phyloP scores from a whole-genome alignment of 2,329 filamentous ascomycete genomes.

The Ophiostoma populinum region DNA sequence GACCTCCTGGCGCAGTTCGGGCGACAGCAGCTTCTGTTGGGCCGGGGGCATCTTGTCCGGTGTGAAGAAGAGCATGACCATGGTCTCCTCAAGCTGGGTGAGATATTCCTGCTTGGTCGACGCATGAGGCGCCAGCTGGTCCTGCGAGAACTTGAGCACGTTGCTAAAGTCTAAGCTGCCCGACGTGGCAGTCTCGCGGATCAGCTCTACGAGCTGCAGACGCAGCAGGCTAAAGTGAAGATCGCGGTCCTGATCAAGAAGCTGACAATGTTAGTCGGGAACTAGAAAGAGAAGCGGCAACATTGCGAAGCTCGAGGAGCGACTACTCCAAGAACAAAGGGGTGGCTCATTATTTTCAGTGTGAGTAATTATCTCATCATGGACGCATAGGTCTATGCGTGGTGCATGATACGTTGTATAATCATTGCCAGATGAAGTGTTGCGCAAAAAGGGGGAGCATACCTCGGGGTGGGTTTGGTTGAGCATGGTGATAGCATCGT shows the following conservation, averaged over 20 bases:
- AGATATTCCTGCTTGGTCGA: conserved; percentile 68
- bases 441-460: conserved; percentile 22
- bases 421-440: conserved; percentile 51
- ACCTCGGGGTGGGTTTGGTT: conserved; percentile 89
- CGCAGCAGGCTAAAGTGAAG: conserved; percentile 82
- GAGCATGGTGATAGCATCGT: conserved; percentile 67
- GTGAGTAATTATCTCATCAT: conserved; percentile 76
- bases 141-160: conserved; percentile 73
- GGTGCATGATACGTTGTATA: conserved; percentile 98
- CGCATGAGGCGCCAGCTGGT: conserved; percentile 73
- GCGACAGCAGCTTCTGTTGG: conserved; percentile 60
- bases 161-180: conserved; percentile 57
- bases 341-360: conserved; percentile 46
- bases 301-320: neutral
- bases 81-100: conserved; percentile 76
- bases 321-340: conserved; percentile 1
- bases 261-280: conserved; percentile 36
- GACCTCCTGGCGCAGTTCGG: conserved; percentile 64
- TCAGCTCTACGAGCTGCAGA: conserved; percentile 85
- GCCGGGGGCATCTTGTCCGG: conserved; percentile 62
- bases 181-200: conserved; percentile 58
- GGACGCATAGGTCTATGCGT: conserved; percentile 82
- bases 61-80: conserved; percentile 80
- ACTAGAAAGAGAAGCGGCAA: neutral
- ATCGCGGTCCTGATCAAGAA: conserved; percentile 65